Evolutionary conservation across 164 flowering plant genomes (phyloP).

Genomic region (Kalanchoe fedtschenkoi): DNA sequence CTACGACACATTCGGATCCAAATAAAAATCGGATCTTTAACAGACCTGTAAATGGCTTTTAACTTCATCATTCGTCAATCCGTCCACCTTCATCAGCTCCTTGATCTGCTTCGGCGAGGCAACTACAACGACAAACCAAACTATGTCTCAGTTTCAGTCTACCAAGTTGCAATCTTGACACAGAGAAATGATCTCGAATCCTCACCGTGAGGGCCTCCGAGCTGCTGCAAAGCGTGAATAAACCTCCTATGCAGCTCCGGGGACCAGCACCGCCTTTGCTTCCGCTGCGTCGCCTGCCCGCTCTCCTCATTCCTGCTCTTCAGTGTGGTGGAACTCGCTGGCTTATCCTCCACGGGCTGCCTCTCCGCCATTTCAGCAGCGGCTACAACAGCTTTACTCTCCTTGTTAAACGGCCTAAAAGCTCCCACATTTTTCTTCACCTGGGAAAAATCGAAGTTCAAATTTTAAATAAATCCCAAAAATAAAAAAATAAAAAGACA

Average conservation of each 20-base stretch:
- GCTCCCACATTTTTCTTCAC: slow-evolving; percentile 28
- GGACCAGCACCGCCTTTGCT: slow-evolving; percentile 7
- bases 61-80: slow-evolving; percentile 5
- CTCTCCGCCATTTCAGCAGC: too few relatives aligned
- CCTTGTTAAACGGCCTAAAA: background rate
- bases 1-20: background rate
- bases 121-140: background rate
- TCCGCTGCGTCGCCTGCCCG: slow-evolving; percentile 12
- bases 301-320: slow-evolving; percentile 30
- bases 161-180: background rate
- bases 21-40: background rate
- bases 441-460: too few relatives aligned
- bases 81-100: slow-evolving; percentile 4
- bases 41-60: slow-evolving; percentile 8
- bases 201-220: slow-evolving; percentile 5
- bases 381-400: too few relatives aligned
- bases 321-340: slow-evolving; percentile 19
- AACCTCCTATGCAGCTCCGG: slow-evolving; percentile 8
- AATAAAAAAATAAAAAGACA: slow-evolving; percentile 11
- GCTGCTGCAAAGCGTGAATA: slow-evolving; percentile 1
- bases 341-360: slow-evolving; percentile 11
- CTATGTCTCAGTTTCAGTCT: background rate
- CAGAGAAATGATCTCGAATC: background rate
- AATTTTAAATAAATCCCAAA: too few relatives aligned
- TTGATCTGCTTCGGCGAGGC: slow-evolving; percentile 2